phyloP scores from a whole-genome alignment of 345 rosid genomes.

The Ceriops tagal region DNA sequence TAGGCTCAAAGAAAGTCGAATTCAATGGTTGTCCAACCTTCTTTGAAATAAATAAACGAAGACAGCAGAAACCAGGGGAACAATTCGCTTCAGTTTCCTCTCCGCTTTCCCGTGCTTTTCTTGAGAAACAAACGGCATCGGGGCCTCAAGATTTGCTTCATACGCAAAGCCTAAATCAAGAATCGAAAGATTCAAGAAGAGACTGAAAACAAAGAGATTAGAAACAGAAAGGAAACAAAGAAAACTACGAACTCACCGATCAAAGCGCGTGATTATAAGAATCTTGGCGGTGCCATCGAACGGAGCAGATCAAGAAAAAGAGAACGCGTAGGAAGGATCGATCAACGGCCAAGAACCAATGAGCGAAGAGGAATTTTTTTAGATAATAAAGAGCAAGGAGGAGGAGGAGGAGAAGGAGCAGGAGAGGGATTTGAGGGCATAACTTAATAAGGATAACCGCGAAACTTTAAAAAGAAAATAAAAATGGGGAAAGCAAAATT shows the following conservation, averaged over 20 bases:
- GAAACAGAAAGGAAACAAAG: background rate
- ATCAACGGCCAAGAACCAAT: too few species aligned
- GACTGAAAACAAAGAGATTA: background rate
- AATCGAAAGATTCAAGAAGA: background rate
- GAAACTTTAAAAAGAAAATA: background rate
- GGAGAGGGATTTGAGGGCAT: background rate
- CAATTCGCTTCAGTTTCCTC: constrained; percentile 1
- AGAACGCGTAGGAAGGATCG: too few species aligned
- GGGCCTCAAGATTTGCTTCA: background rate
- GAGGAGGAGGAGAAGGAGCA: too few species aligned
- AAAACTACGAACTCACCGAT: constrained; percentile 14
- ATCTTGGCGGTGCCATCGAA: too few species aligned
- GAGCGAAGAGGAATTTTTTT: too few species aligned
- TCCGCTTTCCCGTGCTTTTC: background rate
- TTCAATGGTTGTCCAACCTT: constrained; percentile 1
- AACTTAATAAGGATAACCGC: background rate
- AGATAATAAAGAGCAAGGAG: too few species aligned
- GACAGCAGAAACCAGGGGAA: background rate
- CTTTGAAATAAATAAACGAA: background rate
- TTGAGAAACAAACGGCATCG: background rate
- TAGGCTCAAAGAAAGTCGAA: background rate
- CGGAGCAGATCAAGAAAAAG: too few species aligned
- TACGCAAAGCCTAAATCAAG: background rate
- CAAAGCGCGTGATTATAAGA: background rate
- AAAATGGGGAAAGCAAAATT: background rate